Evolutionary conservation across 345 rosid species (phyloP).

Genomic region (Tarenaya hassleriana): DNA sequence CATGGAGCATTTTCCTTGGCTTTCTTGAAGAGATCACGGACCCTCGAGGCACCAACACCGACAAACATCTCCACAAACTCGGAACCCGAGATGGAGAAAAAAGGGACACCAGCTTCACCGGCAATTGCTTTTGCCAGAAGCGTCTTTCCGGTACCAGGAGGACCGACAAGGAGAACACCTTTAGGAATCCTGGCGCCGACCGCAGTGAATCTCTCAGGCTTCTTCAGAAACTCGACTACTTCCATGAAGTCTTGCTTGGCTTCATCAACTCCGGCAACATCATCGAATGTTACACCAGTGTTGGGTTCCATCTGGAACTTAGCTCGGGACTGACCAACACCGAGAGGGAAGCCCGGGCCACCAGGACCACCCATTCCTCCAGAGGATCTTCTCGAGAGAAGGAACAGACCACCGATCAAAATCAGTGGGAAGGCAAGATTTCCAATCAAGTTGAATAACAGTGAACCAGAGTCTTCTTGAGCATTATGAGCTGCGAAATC

Average conservation of each 20-base stretch:
- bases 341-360: constrained; percentile 87
- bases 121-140: constrained; percentile 98
- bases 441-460: constrained; percentile 78
- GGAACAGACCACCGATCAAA: constrained; percentile 91
- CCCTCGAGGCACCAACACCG: constrained; percentile 97
- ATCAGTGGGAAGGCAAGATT: constrained; percentile 87
- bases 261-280: constrained; percentile 99
- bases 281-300: constrained; percentile 97
- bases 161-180: constrained; percentile 97
- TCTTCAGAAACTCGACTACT: constrained; percentile 94
- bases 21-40: constrained; percentile 90
- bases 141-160: constrained; percentile 99
- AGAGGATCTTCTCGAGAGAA: constrained; percentile 84
- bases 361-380: constrained; percentile 99
- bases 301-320: constrained; percentile 99
- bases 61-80: constrained; percentile 99
- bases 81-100: constrained; percentile 93
- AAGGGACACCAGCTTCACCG: constrained; percentile 98
- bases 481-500: constrained; percentile 98
- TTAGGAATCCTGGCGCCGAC: constrained; percentile 93
- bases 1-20: constrained; percentile 95
- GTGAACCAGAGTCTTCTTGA: constrained; percentile 92
- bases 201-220: constrained; percentile 98
- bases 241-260: constrained; percentile 99
- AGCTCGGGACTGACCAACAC: constrained; percentile 90